Conservation (phyloP, 148 eudicot species). For the Rhododendron henanense region DNA sequence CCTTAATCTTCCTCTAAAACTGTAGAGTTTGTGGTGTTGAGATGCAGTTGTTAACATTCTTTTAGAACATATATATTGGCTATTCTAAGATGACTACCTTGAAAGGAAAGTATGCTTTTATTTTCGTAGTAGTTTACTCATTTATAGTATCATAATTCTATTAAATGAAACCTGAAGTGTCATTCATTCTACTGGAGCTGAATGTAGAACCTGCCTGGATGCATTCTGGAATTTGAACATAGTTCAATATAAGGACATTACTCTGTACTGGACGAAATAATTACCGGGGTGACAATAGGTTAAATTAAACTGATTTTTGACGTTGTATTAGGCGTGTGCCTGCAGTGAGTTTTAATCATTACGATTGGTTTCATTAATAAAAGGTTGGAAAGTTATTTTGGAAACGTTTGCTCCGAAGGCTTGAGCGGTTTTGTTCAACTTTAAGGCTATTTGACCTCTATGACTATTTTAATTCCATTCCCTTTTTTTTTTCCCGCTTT, state of each 20-base stretch:
- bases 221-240: not conserved
- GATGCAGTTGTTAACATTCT: no score
- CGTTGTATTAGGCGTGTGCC: not conserved
- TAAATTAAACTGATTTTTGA: not conserved
- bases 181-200: not conserved
- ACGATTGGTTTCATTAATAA: not conserved
- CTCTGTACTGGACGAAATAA: not conserved
- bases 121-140: not conserved
- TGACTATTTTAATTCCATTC: no score
- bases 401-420: not conserved
- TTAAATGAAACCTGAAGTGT: not conserved
- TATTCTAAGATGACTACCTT: no score
- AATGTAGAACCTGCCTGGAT: not conserved
- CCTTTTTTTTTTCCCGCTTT: not conserved
- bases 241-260: not conserved
- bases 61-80: no score
- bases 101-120: no score
- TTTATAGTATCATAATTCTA: not conserved
- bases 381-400: not conserved
- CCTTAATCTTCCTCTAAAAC: not conserved
- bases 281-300: not conserved
- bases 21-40: no score
- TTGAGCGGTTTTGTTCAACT: not conserved
- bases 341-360: not conserved
- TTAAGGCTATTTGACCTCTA: not conserved